These are phyloP conservation scores for Fusarium sp. DNA, from an alignment of 2,329 filamentous ascomycete genomes.

Conservation along the genomic window DNA sequence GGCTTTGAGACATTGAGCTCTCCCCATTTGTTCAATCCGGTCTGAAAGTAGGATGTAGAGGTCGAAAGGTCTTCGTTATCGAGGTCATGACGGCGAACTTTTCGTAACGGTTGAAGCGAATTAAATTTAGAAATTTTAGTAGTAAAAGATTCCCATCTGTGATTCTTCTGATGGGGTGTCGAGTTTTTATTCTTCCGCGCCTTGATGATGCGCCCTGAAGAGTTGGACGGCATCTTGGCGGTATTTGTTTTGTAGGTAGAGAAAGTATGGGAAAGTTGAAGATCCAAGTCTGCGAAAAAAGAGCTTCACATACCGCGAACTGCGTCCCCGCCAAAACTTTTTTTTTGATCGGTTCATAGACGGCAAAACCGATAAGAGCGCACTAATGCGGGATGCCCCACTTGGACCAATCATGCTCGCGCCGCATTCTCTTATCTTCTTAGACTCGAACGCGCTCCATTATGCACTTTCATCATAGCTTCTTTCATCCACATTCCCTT, in stretches of 20 bases:
- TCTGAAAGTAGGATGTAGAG: constrained; percentile 87
- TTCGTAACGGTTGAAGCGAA: constrained; percentile 88
- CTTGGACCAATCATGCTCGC: constrained; percentile 47
- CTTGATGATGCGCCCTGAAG: constrained; percentile 75
- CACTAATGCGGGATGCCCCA: constrained; percentile 24
- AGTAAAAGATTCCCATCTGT: constrained; percentile 92
- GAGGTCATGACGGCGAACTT: constrained; percentile 85
- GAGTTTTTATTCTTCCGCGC: constrained; percentile 75
- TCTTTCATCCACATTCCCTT: constrained; percentile 22
- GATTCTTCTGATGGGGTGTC: constrained; percentile 81
- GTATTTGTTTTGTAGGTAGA: constrained; percentile 42
- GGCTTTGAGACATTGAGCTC: constrained; percentile 89
- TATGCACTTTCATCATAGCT: constrained; percentile 38
- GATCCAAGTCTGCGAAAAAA: constrained; percentile 37
- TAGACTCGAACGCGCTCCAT: constrained; percentile 20
- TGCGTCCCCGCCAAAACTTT: constrained; percentile 49
- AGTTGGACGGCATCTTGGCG: constrained; percentile 69
- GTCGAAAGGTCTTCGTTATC: constrained; percentile 80
- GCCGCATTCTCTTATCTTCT: constrained; percentile 51
- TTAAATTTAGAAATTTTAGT: constrained; percentile 90
- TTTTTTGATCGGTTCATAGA: constrained; percentile 49
- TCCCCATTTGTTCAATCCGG: constrained; percentile 85
- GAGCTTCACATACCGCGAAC: constrained; percentile 39
- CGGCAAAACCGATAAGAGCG: constrained; percentile 53
- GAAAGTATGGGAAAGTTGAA: constrained; percentile 32